Base-by-base conservation (phyloP, 495 filamentous ascomycete genomes). In the Hypomontagnella monticulosa region DNA sequence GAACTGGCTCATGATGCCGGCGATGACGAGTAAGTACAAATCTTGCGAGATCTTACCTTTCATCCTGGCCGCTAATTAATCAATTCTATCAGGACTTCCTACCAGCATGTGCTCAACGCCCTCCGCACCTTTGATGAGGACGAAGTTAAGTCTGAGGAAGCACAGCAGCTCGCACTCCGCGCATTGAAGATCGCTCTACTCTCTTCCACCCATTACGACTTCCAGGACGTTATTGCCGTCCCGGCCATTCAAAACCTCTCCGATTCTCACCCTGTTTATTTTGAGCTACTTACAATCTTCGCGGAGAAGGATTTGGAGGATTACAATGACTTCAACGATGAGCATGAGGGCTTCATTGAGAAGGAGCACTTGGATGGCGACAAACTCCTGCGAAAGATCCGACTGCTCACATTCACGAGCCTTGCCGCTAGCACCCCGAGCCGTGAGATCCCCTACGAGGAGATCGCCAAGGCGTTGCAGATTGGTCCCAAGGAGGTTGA, bases 261-360 rank as follows among this genome's bases (percentile, higher is more conserved):
- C 64, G 85, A 91, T 55, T 91, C 89, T 59, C 90, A 97, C 62
- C 87, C 90, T 41, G 81, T 89, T 33, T 90, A 92, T 74, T 93
- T 88, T 67, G 92, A 98, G 75, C 87, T 99, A 10, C 87, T 97
- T 56, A 94, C 97, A 66, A 91, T 98, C 75, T 97, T 99, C 80
- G 90, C 90, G 63, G 89, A 93, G 60, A 92, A 98, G 72, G 87
- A 90, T 47, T 84, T 97, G 44, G 96, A 97, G 68, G 92, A 97
- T 73, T 97, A 96, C 81, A 90, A 92, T 71, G 93, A 95, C 75
- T 98, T 98, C 81, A 86, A 89, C 61, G 89, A 92, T 50, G 88
- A 89, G 72, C 87, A 96, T 75, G 86, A 90, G 61, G 89, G 89
- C 47, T 96, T 89, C 75, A 78, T 97, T 60, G 89, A 93, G 78